Evolutionary conservation across 805 yeast species (phyloP), one percentile per base, ranked within the genome.

Genomic region (Aciculoconidium aculeatum): DNA sequence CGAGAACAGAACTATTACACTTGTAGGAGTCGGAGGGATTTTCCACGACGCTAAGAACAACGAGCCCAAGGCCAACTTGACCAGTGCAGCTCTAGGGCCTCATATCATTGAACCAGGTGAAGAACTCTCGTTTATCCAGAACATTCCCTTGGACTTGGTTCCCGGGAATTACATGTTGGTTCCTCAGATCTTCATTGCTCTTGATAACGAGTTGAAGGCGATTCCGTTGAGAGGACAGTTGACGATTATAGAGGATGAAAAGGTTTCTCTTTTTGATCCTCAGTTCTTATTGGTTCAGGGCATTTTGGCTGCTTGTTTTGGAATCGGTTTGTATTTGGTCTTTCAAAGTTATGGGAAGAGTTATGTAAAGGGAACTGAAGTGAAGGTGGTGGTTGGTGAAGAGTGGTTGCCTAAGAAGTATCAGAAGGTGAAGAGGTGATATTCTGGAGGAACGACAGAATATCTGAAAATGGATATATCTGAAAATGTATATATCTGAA

Each of bases 181-280:
- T 20, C 92, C 94, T 15, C 63, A 68, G 19, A 47, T 81, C 23
- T 77, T 67, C 49, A 65, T 77, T 25, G 59, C 67, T 17, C 65
- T 61, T 45, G 60, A 70, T 18, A 70, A 71, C 6, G 55, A 69
- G 28, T 49, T 77, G 42, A 68, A 73, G 56, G 59, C 64, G 39
- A 61, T 81, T 22, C 75, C 75, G 29, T 68, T 80, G 15, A 65
- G 71, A 45, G 70, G 75, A 28, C 77, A 75, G 45, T 56, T 77
- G 35, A 59, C 82, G 25, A 52, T 62, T 13, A 71, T 87, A 33
- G 55, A 55, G 7, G 95, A 86, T 44, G 71, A 70, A 20, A 70
- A 78, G 33, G 61, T 87, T 43, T 79, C 94, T 1, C 40, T 78
- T 31, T 77, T 80, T 58, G 74, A 82, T 50, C 92, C 88, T 9